Evolutionary conservation across 805 yeast genomes (phyloP), one percentile per base, ranked within the genome.

Genomic region (Pichia nanzhaoensis): DNA sequence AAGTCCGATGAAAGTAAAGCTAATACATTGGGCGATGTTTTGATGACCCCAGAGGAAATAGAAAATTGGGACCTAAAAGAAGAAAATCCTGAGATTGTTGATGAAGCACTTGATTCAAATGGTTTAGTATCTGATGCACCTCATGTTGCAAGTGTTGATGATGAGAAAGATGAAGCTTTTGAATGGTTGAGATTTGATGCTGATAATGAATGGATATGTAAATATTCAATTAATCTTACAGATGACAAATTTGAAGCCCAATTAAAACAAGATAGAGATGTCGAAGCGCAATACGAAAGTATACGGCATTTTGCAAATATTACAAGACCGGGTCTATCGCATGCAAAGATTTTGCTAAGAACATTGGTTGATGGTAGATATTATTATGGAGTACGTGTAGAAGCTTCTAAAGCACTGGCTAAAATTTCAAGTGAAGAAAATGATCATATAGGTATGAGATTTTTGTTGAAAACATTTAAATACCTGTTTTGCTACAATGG

Each of bases 181-280:
- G 99, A 93, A 57, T 93, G 99, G 99, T 73, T 93, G 33, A 73
- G 99, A 55, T 86, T 91, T n/a, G 99, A 93, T 65, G 90, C 97
- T 0, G 99, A 93, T 61, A 85, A 83, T 56, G 99, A 93, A 61
- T 93, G 99, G 99, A 83, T 93, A 41, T 87, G 95, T 49, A 78
- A 77, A 52, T 70, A 87, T 19, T 73, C 79, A 47, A 78, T 93
- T 30, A 86, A 82, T 54, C 96, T 90, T 63, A 95, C 96, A 0
- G 97, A 89, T 55, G 84, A 88, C 58, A 93, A 93, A 97, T 93
- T 77, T 60, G 85, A 88, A 1, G 86, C 98, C 0, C 99, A 93
- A 58, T 66, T 93, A 27, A 93, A 86, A 54, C 95, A 89, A 59
- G 99, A 93, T 64, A 69, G 96, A 50, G 99, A 93, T 58, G 95